Base-by-base conservation (phyloP, 1,139 yeast genomes). In the Diutina scorzettiae region DNA sequence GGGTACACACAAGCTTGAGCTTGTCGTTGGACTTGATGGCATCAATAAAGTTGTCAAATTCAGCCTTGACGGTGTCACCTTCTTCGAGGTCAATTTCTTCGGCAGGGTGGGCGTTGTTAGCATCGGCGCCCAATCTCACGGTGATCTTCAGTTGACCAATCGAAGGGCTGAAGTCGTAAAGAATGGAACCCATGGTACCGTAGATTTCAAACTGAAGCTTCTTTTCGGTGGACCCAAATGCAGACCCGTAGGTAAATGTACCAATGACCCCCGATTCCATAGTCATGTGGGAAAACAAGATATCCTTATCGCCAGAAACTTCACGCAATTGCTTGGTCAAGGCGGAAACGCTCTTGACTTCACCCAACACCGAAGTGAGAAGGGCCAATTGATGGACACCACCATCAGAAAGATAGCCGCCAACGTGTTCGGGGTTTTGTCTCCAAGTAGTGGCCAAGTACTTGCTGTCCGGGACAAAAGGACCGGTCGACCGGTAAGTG, bases 321-420 rank as follows among this genome's bases (percentile, higher is more conserved):
- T 77, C 66, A 55, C 85, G 73, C 43, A 85, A 69, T 63, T 86
- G 96, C 49, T 67, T 76, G 16, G 96, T 79, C 50, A 74, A 72
- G 8, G 84, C 95, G 46, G 82, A 71, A 30, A 86, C 74, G 3
- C 78, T 62, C 44, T 72, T 77, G 19, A 85, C 81, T 29, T 70
- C 68, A 41, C 96, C 96, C 46, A 87, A 68, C n/a, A 85, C 77
- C 48, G 76, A 86, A 8, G 95, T 85, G 52, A 87, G 71, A 39
- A 85, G 64, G 3, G 95, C 95, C 59, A 87, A 66, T 61, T 87
- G 96, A 62, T 87, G 97, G 12, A 87, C 97, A 57, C 96, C 96
- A 53, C 96, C 96, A 56, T 87, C 97, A 49, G 91, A 79, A 52
- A 87, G 68, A 60, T 70, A 86, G 0, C 96, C 96, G 45, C 96